Evolutionary conservation across 1,284 basidiomycete species (phyloP).

Genomic region (Coriolopsis trogii): DNA sequence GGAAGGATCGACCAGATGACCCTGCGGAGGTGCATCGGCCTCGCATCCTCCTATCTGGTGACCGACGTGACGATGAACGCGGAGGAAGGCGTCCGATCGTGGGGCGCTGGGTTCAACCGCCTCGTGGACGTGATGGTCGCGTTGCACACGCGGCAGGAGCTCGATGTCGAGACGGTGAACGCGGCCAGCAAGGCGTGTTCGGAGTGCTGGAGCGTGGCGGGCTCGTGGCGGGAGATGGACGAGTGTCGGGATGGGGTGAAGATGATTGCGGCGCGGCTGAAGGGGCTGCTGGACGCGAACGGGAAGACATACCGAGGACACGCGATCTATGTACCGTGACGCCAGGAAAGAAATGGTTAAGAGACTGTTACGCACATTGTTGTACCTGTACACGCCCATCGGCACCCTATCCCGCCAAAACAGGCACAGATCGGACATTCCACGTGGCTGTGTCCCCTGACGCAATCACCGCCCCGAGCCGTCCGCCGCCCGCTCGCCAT

Average conservation of each 20-base stretch:
- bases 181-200: conserved; percentile 76
- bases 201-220: conserved; percentile 77
- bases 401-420: background rate
- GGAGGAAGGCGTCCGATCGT: conserved; percentile 55
- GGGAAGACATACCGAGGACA: conserved; percentile 68
- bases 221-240: conserved; percentile 66
- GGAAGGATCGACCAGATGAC: conserved; percentile 60
- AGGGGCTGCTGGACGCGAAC: conserved; percentile 65
- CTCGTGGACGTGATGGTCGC: conserved; percentile 72
- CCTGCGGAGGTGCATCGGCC: conserved; percentile 62
- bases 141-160: conserved; percentile 61
- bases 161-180: conserved; percentile 73
- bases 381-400: background rate
- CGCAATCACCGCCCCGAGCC: conserved; percentile 5
- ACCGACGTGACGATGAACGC: conserved; percentile 70
- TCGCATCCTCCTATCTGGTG: conserved; percentile 75
- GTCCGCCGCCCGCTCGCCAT: background rate
- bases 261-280: conserved; percentile 61
- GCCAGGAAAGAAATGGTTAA: background rate
- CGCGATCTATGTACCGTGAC: conserved; percentile 60
- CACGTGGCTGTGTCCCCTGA: conserved; percentile 8
- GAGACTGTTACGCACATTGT: background rate
- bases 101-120: conserved; percentile 66
- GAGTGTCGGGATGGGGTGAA: conserved; percentile 61
- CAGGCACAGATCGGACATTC: conserved; percentile 4